Percentiles rank a stretch among this genome's conserved stretches.
Conservation (phyloP, 1,139 yeast genomes). For the Kodamaea derodonti region DNA sequence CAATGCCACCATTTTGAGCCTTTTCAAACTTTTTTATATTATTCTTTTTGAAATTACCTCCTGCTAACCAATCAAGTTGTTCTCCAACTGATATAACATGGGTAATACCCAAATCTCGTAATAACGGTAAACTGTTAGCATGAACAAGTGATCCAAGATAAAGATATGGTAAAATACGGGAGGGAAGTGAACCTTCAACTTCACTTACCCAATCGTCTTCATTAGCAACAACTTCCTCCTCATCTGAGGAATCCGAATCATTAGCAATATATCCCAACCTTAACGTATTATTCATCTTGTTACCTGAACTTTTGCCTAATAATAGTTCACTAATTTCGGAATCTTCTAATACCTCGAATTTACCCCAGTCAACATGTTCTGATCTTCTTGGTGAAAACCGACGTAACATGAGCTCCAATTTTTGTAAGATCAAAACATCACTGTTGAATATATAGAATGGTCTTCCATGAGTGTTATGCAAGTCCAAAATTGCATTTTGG, state of each 20-base stretch:
- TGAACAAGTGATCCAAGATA: conserved; percentile 84
- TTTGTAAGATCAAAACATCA: conserved; percentile 64
- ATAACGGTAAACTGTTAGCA: conserved; percentile 67
- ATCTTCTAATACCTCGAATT: conserved; percentile 27
- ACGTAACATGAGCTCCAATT: conserved; percentile 58
- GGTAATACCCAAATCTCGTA: conserved; percentile 63
- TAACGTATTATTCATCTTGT: conserved; percentile 4
- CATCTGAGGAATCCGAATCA: conserved; percentile 14
- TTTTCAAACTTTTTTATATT: conserved; percentile 24
- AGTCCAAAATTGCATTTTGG: conserved; percentile 51
- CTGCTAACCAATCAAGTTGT: conserved; percentile 56
- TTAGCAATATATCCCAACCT: conserved; percentile 26
- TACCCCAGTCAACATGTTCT: conserved; percentile 17
- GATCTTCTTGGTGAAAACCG: conserved; percentile 47
- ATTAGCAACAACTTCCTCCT: conserved; percentile 1
- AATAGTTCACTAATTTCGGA: conserved; percentile 34
- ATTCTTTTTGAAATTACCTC: conserved; percentile 24
- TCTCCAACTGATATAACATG: conserved; percentile 89
- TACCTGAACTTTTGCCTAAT: conserved; percentile 14
- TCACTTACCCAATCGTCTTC: conserved; percentile 35
- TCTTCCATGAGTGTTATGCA: conserved; percentile 63
- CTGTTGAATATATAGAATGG: conserved; percentile 82
- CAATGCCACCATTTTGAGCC: conserved; percentile 30
- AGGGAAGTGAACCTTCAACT: conserved; percentile 64
- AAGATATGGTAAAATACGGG: conserved; percentile 74